Evolutionary conservation across 2,329 filamentous ascomycete species (phyloP).

Genomic region (Phialocephala subalpina): DNA sequence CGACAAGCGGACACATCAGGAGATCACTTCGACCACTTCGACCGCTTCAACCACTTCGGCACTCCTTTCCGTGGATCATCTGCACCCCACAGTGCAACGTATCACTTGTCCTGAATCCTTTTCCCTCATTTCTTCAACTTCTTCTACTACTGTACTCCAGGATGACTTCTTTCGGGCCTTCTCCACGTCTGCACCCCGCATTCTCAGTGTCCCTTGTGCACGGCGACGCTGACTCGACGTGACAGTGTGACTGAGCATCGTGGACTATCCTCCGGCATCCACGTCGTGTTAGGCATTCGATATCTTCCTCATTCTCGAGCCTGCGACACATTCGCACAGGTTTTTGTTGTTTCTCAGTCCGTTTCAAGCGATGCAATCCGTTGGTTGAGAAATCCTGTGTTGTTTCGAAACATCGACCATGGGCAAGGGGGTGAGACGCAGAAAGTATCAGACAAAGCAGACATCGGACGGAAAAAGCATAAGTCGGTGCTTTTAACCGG

Average conservation of each 20-base stretch:
- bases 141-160: conserved; percentile 6
- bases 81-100: conserved; percentile 18
- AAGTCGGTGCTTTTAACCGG: conserved; percentile 9
- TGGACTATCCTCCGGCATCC: conserved; percentile 17
- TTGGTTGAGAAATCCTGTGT: conserved; percentile 17
- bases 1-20: conserved; percentile 7
- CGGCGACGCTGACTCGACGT: neutral
- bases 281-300: conserved; percentile 13
- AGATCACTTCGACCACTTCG: neutral
- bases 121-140: conserved; percentile 6
- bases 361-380: conserved; percentile 16
- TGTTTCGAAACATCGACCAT: conserved; percentile 22
- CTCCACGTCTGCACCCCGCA: conserved; percentile 14
- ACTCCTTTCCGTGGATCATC: conserved; percentile 1
- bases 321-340: conserved; percentile 7
- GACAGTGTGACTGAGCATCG: conserved; percentile 19
- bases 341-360: conserved; percentile 14
- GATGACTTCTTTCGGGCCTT: conserved; percentile 19
- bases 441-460: conserved; percentile 19
- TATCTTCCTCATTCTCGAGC: conserved; percentile 5
- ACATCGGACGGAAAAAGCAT: conserved; percentile 25
- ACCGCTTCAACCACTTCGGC: too few relatives aligned
- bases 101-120: conserved; percentile 13
- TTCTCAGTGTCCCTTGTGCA: conserved; percentile 7
- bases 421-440: conserved; percentile 21